Base-by-base conservation (phyloP, 2,329 filamentous ascomycete species). In the Xylariomycetidae sp. region DNA sequence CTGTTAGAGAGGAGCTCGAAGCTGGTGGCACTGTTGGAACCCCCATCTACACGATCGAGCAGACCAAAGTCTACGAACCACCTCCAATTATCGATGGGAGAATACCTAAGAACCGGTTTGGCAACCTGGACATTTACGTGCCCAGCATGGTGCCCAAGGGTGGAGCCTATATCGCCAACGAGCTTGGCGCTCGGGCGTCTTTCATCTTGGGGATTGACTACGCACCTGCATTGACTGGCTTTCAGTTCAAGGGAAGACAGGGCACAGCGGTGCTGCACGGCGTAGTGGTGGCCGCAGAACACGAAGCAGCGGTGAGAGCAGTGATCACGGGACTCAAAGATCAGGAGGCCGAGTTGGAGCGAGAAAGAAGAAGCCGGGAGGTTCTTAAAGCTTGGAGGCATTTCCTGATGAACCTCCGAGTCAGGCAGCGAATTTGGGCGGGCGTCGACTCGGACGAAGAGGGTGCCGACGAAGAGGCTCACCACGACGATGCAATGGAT, bases 81-180 rank as follows among this genome's bases (percentile, higher is more conserved):
- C 83, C 86, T 1, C 81, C 87, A 0, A 80, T 96, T 2, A 67
- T 84, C 4, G 63, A 79, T 32, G 89, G 88, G 1, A 67, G 70
- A 10, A 73, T 96, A 2, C 90, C 92, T 0, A 90, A 86, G 61
- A 98, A 98, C 54, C 80, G 82, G 13, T 98, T 87, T 57, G 88
- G 88, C 9, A 98, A 98, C 52, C 81, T 96, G 38, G 92, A 96
- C 51, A 74, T 94, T 24, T 96, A 90, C 55, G 88, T 95, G 9
- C 81, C 86, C 0, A 86, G 79, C 41, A 96, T 98, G 92, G 70
- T 96, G 1, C 92, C 92, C 0, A 61, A 64, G 25, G 90, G 92
- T 0, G 89, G 85, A 2, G 72, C 78, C 2, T 87, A 96, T 56
- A 65, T 96, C 16, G 49, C 59, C 5, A 61, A 70, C 37, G 62